Percentiles rank a stretch among this genome's conserved stretches.
Evolutionary conservation across 768 basidiomycete species (phyloP).

Genomic region (Lactarius vividus): DNA sequence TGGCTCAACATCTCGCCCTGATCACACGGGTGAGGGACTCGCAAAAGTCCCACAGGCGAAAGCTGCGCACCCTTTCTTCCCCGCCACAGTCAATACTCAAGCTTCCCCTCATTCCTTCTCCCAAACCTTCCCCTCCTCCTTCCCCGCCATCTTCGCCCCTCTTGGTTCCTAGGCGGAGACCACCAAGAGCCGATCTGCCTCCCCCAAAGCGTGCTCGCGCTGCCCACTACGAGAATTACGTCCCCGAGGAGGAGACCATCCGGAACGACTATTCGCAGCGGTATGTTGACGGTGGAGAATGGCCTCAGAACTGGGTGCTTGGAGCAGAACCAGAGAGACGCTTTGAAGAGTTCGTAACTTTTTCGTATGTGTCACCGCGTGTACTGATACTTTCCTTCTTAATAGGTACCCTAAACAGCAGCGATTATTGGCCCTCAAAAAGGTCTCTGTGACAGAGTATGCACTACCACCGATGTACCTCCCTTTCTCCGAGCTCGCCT

Average conservation of each 20-base stretch:
- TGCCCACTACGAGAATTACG: constrained; percentile 73
- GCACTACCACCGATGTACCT: constrained; percentile 76
- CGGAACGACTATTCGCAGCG: constrained; percentile 91
- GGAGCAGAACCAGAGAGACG: constrained; percentile 85
- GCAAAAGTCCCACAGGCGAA: constrained; percentile 57
- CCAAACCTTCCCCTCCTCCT: constrained; percentile 46
- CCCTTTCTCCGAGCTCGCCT: constrained; percentile 52
- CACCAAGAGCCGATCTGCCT: constrained; percentile 51
- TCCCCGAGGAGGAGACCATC: constrained; percentile 94
- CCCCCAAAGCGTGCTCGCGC: constrained; percentile 74
- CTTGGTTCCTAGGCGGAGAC: constrained; percentile 36
- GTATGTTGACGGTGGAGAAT: constrained; percentile 88
- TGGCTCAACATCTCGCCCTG: constrained; percentile 59
- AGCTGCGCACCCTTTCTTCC: constrained; percentile 54
- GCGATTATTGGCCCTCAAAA: constrained; percentile 78
- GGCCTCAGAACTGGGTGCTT: constrained; percentile 92
- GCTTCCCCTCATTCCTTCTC: constrained; percentile 35
- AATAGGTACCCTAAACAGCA: constrained; percentile 94
- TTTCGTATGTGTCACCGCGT: not conserved
- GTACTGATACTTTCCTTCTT: constrained; percentile 2
- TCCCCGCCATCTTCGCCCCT: constrained; percentile 46
- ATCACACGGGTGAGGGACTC: constrained; percentile 51
- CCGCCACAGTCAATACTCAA: constrained; percentile 40
- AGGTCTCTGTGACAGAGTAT: constrained; percentile 65
- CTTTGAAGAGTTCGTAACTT: constrained; percentile 86